A percentile compares a stretch with the other conserved stretches of the same genome.
Evolutionary conservation across 2,329 filamentous ascomycete genomes (phyloP).

Genomic region (Colletotrichum sp.): DNA sequence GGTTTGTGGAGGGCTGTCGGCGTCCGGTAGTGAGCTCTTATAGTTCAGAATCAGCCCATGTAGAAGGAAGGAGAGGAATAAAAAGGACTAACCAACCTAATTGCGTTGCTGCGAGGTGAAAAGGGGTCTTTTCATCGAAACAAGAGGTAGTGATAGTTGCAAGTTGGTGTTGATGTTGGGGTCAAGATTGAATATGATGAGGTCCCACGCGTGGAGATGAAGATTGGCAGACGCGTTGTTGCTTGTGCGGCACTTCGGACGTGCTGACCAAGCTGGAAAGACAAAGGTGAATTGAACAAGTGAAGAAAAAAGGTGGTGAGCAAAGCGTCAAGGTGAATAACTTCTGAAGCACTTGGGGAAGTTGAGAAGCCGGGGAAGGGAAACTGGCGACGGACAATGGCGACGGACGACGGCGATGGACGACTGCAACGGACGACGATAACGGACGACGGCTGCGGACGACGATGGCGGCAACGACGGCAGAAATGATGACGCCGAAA

Average conservation of each 20-base stretch:
- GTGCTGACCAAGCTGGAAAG: not conserved
- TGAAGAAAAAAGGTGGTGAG: not conserved
- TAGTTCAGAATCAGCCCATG: not conserved
- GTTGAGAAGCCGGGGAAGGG: fast-evolving
- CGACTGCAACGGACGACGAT: not conserved
- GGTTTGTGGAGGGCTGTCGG: not conserved
- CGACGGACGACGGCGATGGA: fast-evolving
- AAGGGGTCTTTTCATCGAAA: not conserved
- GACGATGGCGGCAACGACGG: not conserved
- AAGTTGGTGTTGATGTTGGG: not conserved
- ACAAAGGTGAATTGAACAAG: not conserved
- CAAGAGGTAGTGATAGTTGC: not conserved
- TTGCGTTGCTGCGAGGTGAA: not conserved
- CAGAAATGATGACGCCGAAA: not conserved
- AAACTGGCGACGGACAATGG: not conserved
- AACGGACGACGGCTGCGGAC: not conserved
- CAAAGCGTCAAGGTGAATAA: not conserved
- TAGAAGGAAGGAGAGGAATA: fast-evolving
- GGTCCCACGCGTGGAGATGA: not conserved
- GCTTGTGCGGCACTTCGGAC: fast-evolving
- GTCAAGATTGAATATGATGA: not conserved
- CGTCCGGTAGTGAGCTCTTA: not conserved
- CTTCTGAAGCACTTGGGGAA: not conserved
- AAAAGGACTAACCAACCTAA: fast-evolving
- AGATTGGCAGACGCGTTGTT: not conserved